These are phyloP conservation scores for Nematodospora valgi DNA, from an alignment of 805 yeast species.

Conservation along the genomic window DNA sequence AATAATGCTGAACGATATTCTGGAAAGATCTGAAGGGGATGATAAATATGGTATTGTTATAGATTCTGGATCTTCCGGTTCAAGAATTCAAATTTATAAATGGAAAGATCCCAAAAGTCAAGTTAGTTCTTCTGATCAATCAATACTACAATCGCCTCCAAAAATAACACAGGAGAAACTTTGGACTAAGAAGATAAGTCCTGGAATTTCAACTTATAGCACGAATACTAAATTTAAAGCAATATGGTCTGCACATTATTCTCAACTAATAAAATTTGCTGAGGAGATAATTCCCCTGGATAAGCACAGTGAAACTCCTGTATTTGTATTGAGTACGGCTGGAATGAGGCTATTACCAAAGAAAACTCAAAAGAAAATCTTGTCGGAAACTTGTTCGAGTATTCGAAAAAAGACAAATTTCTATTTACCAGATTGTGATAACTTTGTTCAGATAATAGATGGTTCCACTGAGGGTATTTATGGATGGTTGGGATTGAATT, in stretches of 20 bases:
- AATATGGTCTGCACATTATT: slow-evolving; percentile 72
- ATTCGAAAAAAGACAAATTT: slow-evolving; percentile 58
- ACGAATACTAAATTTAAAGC: slow-evolving; percentile 39
- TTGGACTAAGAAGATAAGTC: slow-evolving; percentile 72
- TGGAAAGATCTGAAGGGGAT: slow-evolving; percentile 1
- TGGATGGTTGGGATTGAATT: slow-evolving; percentile 94
- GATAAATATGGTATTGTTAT: slow-evolving; percentile 77
- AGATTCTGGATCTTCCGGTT: slow-evolving; percentile 96
- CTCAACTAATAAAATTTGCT: slow-evolving; percentile 65
- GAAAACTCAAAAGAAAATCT: slow-evolving; percentile 48
- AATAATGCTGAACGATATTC: neutral
- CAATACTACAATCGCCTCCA: slow-evolving; percentile 58
- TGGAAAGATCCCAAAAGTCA: slow-evolving; percentile 56
- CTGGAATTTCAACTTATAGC: slow-evolving; percentile 75
- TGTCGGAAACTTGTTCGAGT: slow-evolving; percentile 57
- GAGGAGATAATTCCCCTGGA: slow-evolving; percentile 63
- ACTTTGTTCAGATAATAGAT: slow-evolving; percentile 81
- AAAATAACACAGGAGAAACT: slow-evolving; percentile 55
- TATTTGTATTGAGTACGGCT: slow-evolving; percentile 92
- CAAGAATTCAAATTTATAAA: slow-evolving; percentile 76
- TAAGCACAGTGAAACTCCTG: slow-evolving; percentile 66
- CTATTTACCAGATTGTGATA: slow-evolving; percentile 52
- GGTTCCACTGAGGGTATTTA: slow-evolving; percentile 94
- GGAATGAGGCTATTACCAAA: slow-evolving; percentile 83
- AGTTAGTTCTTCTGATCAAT: slow-evolving; percentile 22